Percentiles rank a stretch among this genome's conserved stretches.
These are phyloP conservation scores for Marasmius oreades DNA, from an alignment of 1,284 basidiomycete species.

Conservation along the genomic window DNA sequence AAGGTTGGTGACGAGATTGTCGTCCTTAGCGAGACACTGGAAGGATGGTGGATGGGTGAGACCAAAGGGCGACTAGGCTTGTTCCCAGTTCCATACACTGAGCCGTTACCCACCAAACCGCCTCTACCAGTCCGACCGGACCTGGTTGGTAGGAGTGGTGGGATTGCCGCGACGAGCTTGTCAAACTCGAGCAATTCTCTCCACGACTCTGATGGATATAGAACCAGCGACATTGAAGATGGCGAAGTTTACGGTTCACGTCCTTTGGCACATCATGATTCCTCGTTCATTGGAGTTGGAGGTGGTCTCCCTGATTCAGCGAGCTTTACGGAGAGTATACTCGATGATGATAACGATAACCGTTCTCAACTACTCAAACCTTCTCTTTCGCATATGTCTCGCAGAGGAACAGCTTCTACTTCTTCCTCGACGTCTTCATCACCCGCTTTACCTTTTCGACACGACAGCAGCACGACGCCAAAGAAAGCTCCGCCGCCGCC, in stretches of 20 bases:
- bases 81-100: conserved; percentile 75
- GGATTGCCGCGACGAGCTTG: conserved; percentile 7
- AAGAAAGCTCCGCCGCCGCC: conserved; percentile 39
- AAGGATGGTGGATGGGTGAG: conserved; percentile 86
- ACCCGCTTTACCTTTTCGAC: background rate
- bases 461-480: conserved; percentile 8
- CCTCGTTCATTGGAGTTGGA: conserved; percentile 42
- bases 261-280: conserved; percentile 36
- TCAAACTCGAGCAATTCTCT: conserved; percentile 13
- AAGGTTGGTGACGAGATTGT: conserved; percentile 68
- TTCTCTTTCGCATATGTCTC: background rate
- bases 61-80: conserved; percentile 63
- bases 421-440: conserved; percentile 4
- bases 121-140: conserved; percentile 27
- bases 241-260: conserved; percentile 36
- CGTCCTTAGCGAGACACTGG: conserved; percentile 72
- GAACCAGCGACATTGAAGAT: conserved; percentile 36
- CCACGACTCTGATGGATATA: conserved; percentile 30
- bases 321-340: conserved; percentile 39
- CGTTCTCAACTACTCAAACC: conserved; percentile 19
- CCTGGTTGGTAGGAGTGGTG: conserved; percentile 16
- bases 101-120: conserved; percentile 36
- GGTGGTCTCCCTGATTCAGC: conserved; percentile 30
- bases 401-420: background rate
- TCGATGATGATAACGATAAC: conserved; percentile 39